Conservation (phyloP, 345 rosid genomes). For the Psidium friedrichsthalianum region DNA sequence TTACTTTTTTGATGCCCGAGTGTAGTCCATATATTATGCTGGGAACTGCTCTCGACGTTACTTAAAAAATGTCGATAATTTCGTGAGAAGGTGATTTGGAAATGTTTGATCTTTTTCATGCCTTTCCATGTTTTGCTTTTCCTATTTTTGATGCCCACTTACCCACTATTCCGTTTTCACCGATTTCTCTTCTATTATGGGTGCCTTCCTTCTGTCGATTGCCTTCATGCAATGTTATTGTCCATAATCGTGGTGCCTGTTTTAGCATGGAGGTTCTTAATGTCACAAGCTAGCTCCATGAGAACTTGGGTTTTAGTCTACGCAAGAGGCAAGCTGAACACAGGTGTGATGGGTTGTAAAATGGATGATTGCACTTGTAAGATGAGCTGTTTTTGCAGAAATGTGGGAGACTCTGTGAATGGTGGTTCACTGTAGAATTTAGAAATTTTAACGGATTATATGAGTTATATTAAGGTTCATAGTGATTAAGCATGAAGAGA, state of each 20-base stretch:
- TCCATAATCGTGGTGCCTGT: background rate
- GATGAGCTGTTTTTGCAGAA: background rate
- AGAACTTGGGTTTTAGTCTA: background rate
- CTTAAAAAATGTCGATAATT: background rate
- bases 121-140: background rate
- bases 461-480: background rate
- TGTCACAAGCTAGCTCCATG: background rate
- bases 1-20: background rate
- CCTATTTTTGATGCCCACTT: background rate
- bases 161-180: background rate
- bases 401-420: background rate
- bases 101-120: background rate
- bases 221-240: background rate
- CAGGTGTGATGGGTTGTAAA: background rate
- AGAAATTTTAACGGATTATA: background rate
- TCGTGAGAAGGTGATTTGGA: background rate
- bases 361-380: background rate
- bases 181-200: background rate
- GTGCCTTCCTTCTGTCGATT: background rate
- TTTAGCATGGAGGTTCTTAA: background rate
- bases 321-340: background rate
- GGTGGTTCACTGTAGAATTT: background rate
- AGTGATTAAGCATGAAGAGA: background rate
- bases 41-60: background rate
- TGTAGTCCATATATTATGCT: background rate